Conservation (phyloP, 805 yeast genomes). For the Clavispora phyllophila region DNA sequence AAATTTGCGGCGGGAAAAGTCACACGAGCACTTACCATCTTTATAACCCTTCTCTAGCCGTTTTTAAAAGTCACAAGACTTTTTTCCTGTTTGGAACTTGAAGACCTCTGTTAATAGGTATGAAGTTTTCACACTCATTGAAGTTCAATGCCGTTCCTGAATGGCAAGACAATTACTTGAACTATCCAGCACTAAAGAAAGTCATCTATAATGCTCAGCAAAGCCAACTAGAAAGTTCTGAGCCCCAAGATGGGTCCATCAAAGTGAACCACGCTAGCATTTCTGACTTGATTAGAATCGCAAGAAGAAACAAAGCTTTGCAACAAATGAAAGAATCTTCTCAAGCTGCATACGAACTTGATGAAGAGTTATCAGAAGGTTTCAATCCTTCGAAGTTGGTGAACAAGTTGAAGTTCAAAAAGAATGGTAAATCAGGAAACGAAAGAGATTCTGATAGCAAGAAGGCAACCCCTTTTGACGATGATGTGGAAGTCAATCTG, state of each 20-base stretch:
- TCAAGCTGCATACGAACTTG: constrained; percentile 3
- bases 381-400: constrained; percentile 15
- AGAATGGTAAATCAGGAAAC: constrained; percentile 3
- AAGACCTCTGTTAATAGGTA: constrained; percentile 8
- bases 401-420: constrained; percentile 15
- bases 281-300: constrained; percentile 21
- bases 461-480: constrained; percentile 3
- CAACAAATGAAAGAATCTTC: neutral
- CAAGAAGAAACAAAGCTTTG: constrained; percentile 9
- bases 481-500: constrained; percentile 8
- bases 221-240: constrained; percentile 22
- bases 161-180: constrained; percentile 44
- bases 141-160: constrained; percentile 52
- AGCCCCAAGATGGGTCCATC: constrained; percentile 22
- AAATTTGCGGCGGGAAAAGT: neutral
- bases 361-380: constrained; percentile 7
- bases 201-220: constrained; percentile 50
- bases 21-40: constrained; percentile 5
- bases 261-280: constrained; percentile 21
- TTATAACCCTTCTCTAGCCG: neutral
- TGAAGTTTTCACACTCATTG: constrained; percentile 48
- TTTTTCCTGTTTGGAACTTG: neutral
- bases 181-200: constrained; percentile 49
- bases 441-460: neutral
- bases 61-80: constrained; percentile 1